Conservation (phyloP, 31 red algal species). For the Asparagopsis taxiformis region DNA sequence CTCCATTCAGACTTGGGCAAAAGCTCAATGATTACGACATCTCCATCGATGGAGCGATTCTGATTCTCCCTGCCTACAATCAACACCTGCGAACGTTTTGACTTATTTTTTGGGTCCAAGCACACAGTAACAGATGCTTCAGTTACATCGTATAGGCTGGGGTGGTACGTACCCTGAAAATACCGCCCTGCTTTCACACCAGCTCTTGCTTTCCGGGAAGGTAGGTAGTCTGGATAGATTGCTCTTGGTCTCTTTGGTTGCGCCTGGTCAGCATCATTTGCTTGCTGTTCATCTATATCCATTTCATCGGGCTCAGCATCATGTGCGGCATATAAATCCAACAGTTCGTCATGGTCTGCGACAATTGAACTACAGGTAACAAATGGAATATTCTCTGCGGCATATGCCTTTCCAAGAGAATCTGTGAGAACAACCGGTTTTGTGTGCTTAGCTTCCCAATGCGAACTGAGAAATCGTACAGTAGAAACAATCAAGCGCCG, state of each 20-base stretch:
- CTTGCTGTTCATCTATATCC: conserved; percentile 21
- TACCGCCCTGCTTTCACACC: conserved; percentile 51
- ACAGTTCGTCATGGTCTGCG: conserved; percentile 34
- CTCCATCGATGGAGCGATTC: conserved; percentile 92
- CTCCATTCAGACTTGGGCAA: conserved; percentile 69
- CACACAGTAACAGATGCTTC: conserved; percentile 71
- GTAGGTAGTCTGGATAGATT: conserved; percentile 69
- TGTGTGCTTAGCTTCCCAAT: conserved; percentile 45
- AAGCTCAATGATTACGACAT: conserved; percentile 78
- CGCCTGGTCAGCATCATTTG: neutral
- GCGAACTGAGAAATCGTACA: conserved; percentile 54
- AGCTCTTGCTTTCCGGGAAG: conserved; percentile 43
- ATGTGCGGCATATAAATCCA: conserved; percentile 61
- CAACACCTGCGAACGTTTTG: conserved; percentile 69
- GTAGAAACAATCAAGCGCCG: conserved; percentile 39
- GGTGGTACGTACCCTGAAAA: conserved; percentile 74
- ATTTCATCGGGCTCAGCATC: conserved; percentile 37
- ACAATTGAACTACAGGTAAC: conserved; percentile 27
- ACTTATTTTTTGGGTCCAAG: conserved; percentile 35
- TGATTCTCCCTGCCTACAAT: conserved; percentile 69
- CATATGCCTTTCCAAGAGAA: conserved; percentile 2
- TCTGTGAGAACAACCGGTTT: conserved; percentile 56
- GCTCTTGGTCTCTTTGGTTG: conserved; percentile 33
- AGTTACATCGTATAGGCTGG: conserved; percentile 66
- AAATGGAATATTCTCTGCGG: conserved; percentile 16